Evolutionary conservation across 192 early-diverging fungal genomes (phyloP), one percentile per base, ranked within the genome.

Genomic region (Entomortierella parvispora): DNA sequence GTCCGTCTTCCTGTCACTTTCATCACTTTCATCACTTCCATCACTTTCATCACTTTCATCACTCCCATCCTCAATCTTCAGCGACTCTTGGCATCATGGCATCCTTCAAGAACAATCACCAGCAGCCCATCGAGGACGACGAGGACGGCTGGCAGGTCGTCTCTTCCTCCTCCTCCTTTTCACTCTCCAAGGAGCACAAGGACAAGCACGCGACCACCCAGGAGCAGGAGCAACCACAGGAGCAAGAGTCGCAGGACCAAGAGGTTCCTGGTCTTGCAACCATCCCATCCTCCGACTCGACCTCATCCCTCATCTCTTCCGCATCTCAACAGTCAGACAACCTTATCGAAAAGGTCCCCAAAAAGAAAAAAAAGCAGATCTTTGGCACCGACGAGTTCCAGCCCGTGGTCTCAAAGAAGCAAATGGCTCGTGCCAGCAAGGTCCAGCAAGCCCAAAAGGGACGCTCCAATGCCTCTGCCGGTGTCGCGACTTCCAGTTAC

Each of bases 361-460:
- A 77, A 52, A 63, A 67, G 61, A 77, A 77, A 49, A 77, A 68
- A 57, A 77, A 77, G 51, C 71, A 75, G 61, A 77, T 77, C 56
- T 77, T 77, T 68, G 74, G 74, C 28, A 77, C 74, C 1, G 74
- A 77, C 49, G 74, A 77, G 61, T 77, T 77, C 56, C 74, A 77
- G 28, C 74, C 74, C 47, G 74, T 77, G 14, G 66, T 77, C 48
- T 77, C 74, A 45, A 77, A 64, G 60, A 77, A 77, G 61, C 74
- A 77, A 22, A 66, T 68, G 37, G 74, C 65, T 43, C 74, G 65
- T 42, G 48, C 61, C 40, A 62, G 60, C 65, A 76, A 68, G 53
- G 22, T 62, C 29, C 32, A 62, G 2, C 25, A 4, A 9, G 60
- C 53, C 9, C 40, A 8, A 46, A 58, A 63, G n/a, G n/a, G n/a